Evolutionary conservation across 2,329 filamentous ascomycete species (phyloP), one percentile per base, ranked within the genome.

Genomic region (Xylariaceae sp.): DNA sequence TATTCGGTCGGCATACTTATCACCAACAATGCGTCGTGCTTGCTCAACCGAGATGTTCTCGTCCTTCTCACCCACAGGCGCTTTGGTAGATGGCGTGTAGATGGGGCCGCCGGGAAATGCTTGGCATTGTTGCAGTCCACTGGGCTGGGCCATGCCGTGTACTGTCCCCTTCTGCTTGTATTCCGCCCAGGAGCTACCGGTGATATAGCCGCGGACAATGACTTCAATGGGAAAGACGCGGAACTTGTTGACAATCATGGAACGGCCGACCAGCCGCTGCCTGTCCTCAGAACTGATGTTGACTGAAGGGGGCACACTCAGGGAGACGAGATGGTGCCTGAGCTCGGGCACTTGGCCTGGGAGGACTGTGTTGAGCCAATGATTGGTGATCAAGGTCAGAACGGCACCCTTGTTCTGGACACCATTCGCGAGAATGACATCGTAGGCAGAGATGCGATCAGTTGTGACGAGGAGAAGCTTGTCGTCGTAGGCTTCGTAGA

Each of bases 361-460:
- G 44, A 77, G 71, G 14, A 78, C 71, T 35, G 44, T 54, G 31
- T 66, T 61, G 67, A 83, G 82, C 79, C 79, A 83, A 61, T 79
- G 74, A 12, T 74, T 73, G 44, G 67, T 68, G 51, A 73, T 61
- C 53, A 69, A 64, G 27, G 73, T 77, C 44, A 81, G 70, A 45
- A 81, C 69, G 51, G 68, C 66, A 57, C 80, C 80, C 71, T 82
- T 82, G 64, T 72, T 64, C 41, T 74, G 72, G 44, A 80, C 73
- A 56, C 74, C 74, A 61, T 94, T 96, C 62, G 81, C 74, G 39
- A 62, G 53, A 41, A 62, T 55, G 2, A 62, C 90, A 78, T 97
- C 92, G 75, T 92, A 97, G 48, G 94, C 94, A 19, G 90, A 96
- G 68, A 96, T 94, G 58, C 94, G 86, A 73, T 96, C 91, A 12